Evolutionary conservation across 1,139 yeast species (phyloP), one percentile per base, ranked within the genome.

Genomic region (Hyphopichia fennica): DNA sequence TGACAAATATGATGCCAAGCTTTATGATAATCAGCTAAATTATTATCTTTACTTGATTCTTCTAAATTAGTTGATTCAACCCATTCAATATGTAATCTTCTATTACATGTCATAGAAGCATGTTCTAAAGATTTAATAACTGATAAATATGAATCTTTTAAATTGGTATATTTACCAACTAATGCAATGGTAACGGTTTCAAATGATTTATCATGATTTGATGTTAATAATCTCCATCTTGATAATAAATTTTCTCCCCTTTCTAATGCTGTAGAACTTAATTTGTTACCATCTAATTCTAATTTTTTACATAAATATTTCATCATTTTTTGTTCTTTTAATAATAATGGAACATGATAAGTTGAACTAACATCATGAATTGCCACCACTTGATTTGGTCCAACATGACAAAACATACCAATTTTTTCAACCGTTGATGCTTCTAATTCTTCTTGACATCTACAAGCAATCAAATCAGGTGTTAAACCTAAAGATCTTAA

Each of bases 351-450:
- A 54, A 93, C 98, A 64, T 95, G 99, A 67, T 93, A 93, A 41
- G 99, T 93, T 11, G 97, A 88, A 72, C 88, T 88, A 56, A 93
- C 96, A 67, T 95, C 99, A 62, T 91, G 96, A 45, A 93, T 96
- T 40, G 96, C 97, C 56, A 95, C 79, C 41, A 93, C 99, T 70
- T 95, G 99, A 45, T 91, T 90, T 19, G 96, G 90, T 19, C 97
- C 98, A 54, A 93, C 99, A 62, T 95, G 99, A 69, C 99, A 93
- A 72, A 93, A 93, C 99, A 95, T 93, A 47, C 97, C 95, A 60
- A 93, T 93, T 71, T 93, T 93, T 50, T 87, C 95, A 61, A 86
- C 88, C 30, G 97, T 90, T 51, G 91, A 81, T 43, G 71, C 72
- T 57, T 87, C 96, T 57, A 93, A 79, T 58, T 80, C 80, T 54